A percentile compares a stretch with the other conserved stretches of the same genome.
Conservation (phyloP, 352 stramenopile genomes). For the Phytophthora hybrid region DNA sequence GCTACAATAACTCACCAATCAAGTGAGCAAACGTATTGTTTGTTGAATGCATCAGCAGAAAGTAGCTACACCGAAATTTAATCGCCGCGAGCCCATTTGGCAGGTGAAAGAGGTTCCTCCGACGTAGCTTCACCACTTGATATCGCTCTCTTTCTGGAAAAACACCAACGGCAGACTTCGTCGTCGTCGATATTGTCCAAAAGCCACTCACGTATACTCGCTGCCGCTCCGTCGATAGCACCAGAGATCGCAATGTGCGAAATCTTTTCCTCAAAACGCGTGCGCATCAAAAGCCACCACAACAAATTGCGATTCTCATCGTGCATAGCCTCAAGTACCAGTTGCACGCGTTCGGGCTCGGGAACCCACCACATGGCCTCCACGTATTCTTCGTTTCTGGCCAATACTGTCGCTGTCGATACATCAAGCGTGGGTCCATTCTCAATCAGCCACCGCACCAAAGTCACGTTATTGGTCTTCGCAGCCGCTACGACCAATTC, state of each 20-base stretch:
- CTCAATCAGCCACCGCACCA: slow-evolving; percentile 1
- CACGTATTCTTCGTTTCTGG: background rate
- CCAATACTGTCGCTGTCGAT: background rate
- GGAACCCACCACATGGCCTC: background rate
- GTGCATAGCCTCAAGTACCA: background rate
- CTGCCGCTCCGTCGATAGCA: background rate
- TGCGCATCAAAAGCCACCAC: background rate
- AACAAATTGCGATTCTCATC: background rate
- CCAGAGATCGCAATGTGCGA: background rate
- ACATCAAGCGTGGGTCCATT: background rate
- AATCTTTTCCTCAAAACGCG: background rate
- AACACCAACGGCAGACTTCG: background rate
- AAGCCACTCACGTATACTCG: background rate
- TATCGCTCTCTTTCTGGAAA: background rate
- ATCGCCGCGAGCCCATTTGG: no score
- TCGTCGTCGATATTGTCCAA: background rate
- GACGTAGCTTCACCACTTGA: no score
- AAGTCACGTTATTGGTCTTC: background rate
- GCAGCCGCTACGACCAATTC: background rate
- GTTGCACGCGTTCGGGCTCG: background rate
- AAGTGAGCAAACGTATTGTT: no score
- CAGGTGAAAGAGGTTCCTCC: background rate
- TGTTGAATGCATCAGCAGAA: no score
- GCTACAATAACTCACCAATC: no score
- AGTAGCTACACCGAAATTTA: no score